These are phyloP conservation scores for Hymenoscyphus repandus DNA, from an alignment of 2,329 filamentous ascomycete species.

Conservation along the genomic window DNA sequence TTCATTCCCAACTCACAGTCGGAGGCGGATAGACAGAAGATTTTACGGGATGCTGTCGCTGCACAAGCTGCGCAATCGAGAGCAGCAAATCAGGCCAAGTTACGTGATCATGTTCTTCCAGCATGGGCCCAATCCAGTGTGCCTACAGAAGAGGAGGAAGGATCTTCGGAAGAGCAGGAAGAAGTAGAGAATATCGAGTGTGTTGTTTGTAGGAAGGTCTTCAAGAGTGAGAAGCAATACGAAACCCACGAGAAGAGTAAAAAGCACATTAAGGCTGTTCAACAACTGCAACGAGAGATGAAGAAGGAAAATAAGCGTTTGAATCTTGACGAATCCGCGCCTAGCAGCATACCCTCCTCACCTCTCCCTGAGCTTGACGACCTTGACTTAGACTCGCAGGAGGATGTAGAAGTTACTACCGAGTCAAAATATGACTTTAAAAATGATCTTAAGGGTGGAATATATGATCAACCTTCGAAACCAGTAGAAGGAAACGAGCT, in stretches of 20 bases:
- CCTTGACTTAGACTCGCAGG: conserved; percentile 12
- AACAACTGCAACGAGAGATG: conserved; percentile 78
- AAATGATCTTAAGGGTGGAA: background rate
- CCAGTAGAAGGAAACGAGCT: background rate
- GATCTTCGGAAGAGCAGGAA: conserved; percentile 44
- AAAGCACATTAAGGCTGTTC: conserved; percentile 84
- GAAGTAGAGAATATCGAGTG: conserved; percentile 64
- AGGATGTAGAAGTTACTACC: background rate
- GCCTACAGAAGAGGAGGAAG: conserved; percentile 43
- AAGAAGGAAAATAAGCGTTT: conserved; percentile 67
- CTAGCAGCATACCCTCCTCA: background rate
- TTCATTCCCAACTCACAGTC: conserved; percentile 73
- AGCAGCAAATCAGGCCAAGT: conserved; percentile 72
- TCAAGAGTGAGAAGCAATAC: conserved; percentile 89
- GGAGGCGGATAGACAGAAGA: conserved; percentile 74
- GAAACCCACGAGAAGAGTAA: conserved; percentile 94
- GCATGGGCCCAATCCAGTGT: conserved; percentile 68
- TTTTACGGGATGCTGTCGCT: conserved; percentile 69
- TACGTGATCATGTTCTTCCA: conserved; percentile 59
- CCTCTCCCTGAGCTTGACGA: conserved; percentile 21
- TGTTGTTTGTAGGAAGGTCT: conserved; percentile 69
- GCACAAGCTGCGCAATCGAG: conserved; percentile 80
- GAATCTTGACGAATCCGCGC: conserved; percentile 35
- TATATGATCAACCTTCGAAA: background rate
- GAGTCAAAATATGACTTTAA: background rate